Base-by-base conservation (phyloP, 1,284 basidiomycete species). In the Cutaneotrichosporon dermatis region DNA sequence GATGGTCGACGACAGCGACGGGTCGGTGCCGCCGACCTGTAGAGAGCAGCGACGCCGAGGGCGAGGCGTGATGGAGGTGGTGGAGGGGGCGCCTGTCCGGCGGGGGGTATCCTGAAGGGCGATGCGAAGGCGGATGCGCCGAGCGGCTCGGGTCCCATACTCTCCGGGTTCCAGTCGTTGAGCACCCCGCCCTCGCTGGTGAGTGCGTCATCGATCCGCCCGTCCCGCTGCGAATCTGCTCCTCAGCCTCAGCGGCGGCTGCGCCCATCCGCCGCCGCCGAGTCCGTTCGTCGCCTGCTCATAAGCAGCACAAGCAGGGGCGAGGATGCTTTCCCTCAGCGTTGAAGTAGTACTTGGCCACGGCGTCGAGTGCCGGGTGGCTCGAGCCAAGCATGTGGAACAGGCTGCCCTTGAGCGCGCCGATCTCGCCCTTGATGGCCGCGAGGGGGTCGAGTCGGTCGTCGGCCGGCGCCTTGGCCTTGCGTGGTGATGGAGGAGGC, bases 281-380 rank as follows among this genome's bases (percentile, higher is more conserved):
- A 92, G 76, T 53, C 84, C 90, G 71, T 97, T 96, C 36, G 93
- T 96, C 8, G 94, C 95, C 66, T 89, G 88, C 88, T 82, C 79
- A 97, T 92, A 51, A 99, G 84, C 36, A 99, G 84, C 37, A 98
- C 90, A 48, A 98, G 83, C 64, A 95, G 81, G 95, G 93, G 12
- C 95, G 85, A 33, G 98, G 83, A 72, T 97, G 92, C 75, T 96
- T 96, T 4, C 81, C 81, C 60, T 80, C 79, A 25, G 90, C 88
- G 61, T 89, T 82, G 76, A 98, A 96, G 80, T 97, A 97, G 79
- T 93, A 96, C 67, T 92, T 86, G 4, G 94, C 92, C 62, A 97
- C 88, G 58, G 88, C 85, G 65, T 89, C 87, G 58, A 99, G 85
- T 1, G 86, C 85, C 2, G 92, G 89, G 76, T 98, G 90, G 9